Evolutionary conservation across 345 rosid genomes (phyloP), one percentile per base, ranked within the genome.

Genomic region (Bretschneidera sinensis): DNA sequence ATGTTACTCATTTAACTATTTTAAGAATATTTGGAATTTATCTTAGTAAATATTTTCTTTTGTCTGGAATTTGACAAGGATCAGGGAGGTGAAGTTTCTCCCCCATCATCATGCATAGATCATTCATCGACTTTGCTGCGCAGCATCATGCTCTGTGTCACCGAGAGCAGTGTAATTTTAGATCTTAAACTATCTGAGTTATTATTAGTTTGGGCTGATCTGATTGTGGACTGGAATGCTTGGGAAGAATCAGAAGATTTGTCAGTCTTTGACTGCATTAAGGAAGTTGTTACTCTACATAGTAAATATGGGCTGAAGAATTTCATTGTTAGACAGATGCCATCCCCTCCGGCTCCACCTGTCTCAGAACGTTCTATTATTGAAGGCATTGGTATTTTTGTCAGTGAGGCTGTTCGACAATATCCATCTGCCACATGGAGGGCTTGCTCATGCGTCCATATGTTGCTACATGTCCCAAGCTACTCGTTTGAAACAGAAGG

Each of bases 201-300:
- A 61, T 69, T 90, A 47, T 60, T 72, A 57, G 82, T 73, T 66
- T 90, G 97, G 97, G 80, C 95, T 59, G 80, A 79, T 78, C 67
- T 87, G 62, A 82, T 90, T 73, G 83, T 85, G 57, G 88, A 79
- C 52, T 87, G 95, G 92, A 76, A 82, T 82, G 81, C 85, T 48
- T 90, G 97, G 97, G 95, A 87, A 74, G 97, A 90, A 81, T 80
- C 89, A 5, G 95, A 87, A 78, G 95, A 90, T 69, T 76, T 82
- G 45, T 76, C 88, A 31, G 70, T 90, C 55, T 90, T 90, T 68
- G 78, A 85, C 71, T 87, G 97, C 82, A 90, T 90, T 47, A 83
- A 80, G 71, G 92, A 85, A 71, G 84, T 73, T 63, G 84, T 87
- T 66, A 77, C 70, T 59, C 75, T 87, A 34, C 70, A 74, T 60